Evolutionary conservation across 2,329 filamentous ascomycete genomes (phyloP).

Genomic region (Fusarium temperatum): DNA sequence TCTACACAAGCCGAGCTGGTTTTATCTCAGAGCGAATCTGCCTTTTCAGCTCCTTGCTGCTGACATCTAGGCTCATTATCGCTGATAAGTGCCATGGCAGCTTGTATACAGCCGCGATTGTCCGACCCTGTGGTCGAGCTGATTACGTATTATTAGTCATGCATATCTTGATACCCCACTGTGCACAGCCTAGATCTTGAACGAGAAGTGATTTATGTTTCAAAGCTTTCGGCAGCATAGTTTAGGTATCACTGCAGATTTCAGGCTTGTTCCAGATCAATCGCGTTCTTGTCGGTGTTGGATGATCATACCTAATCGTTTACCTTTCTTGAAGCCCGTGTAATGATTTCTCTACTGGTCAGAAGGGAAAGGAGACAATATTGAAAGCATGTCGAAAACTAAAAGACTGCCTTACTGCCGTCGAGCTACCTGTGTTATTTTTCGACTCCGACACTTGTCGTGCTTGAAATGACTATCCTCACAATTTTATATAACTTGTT

Average conservation of each 20-base stretch:
- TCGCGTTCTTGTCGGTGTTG: too few relatives aligned
- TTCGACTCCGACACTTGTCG: too few relatives aligned
- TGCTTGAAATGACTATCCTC: too few relatives aligned
- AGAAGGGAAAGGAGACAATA: too few relatives aligned
- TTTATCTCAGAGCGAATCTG: not conserved
- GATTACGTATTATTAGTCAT: rapidly evolving
- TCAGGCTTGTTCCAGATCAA: rapidly evolving
- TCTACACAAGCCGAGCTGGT: not conserved
- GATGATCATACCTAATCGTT: rapidly evolving
- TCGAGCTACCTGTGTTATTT: too few relatives aligned
- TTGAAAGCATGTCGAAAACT: too few relatives aligned
- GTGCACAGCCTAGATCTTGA: too few relatives aligned
- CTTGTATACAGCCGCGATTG: not conserved
- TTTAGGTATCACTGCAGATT: not conserved
- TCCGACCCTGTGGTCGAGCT: not conserved
- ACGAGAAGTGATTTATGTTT: too few relatives aligned
- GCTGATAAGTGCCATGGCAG: not conserved
- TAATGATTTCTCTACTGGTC: too few relatives aligned
- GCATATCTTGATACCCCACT: too few relatives aligned
- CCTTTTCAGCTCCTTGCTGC: not conserved
- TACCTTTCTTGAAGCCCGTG: too few relatives aligned
- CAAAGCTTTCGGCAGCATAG: rapidly evolving
- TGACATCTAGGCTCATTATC: not conserved
- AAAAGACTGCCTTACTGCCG: too few relatives aligned
- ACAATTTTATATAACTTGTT: not conserved